Evolutionary conservation across 257 asterid species (phyloP).

Genomic region (Striga asiatica): DNA sequence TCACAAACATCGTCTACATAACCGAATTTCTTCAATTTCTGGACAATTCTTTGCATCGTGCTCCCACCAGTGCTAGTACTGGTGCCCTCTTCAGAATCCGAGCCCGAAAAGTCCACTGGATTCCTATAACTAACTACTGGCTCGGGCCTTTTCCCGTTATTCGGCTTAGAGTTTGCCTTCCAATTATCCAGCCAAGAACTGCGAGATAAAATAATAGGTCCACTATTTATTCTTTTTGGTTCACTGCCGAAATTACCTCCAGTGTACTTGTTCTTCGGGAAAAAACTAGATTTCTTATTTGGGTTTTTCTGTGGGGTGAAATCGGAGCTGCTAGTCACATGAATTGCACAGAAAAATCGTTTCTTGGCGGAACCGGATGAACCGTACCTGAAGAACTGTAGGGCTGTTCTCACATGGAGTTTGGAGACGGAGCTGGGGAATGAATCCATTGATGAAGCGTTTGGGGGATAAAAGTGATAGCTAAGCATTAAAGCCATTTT

Average conservation of each 20-base stretch:
- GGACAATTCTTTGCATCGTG: constrained; percentile 90
- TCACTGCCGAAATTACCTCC: constrained; percentile 17
- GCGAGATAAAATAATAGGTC: constrained; percentile 17
- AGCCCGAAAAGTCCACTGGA: constrained; percentile 46
- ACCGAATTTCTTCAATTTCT: constrained; percentile 79
- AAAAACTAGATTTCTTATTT: constrained; percentile 28
- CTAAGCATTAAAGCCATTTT: constrained; percentile 44
- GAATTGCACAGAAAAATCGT: constrained; percentile 19
- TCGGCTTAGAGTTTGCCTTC: constrained; percentile 29
- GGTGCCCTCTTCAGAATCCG: constrained; percentile 61
- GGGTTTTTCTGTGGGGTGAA: constrained; percentile 23
- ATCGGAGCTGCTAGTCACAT: constrained; percentile 18
- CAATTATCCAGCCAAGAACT: constrained; percentile 74
- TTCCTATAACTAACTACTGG: constrained; percentile 42
- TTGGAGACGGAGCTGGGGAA: constrained; percentile 47
- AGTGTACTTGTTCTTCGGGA: constrained; percentile 17
- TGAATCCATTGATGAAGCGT: constrained; percentile 31
- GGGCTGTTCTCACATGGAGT: constrained; percentile 28
- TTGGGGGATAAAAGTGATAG: constrained; percentile 46
- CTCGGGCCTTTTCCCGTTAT: constrained; percentile 33
- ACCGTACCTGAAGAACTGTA: constrained; percentile 36
- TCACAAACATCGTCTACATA: constrained; percentile 55
- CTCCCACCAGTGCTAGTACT: constrained; percentile 48
- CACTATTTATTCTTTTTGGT: constrained; percentile 17
- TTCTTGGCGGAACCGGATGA: constrained; percentile 35